Percentiles rank a stretch among this genome's conserved stretches.
Conservation (phyloP, 108 stramenopile species). For the Nitzschia sp. region DNA sequence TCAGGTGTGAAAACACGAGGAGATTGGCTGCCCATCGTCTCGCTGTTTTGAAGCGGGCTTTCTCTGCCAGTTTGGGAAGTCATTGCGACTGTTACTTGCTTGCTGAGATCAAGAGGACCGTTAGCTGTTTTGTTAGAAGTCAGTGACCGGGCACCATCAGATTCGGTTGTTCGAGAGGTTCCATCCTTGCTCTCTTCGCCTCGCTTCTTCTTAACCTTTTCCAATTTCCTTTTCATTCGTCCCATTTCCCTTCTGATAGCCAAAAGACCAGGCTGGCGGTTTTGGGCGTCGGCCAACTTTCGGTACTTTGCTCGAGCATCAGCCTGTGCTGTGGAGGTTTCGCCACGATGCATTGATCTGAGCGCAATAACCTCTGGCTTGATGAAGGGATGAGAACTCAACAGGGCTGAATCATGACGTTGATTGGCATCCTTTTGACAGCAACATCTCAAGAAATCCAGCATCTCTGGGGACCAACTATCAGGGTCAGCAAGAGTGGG, state of each 20-base stretch:
- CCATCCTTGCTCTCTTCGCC: constrained; percentile 23
- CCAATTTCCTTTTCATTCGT: constrained; percentile 58
- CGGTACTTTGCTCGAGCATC: constrained; percentile 49
- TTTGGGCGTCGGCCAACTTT: constrained; percentile 41
- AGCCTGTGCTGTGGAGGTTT: constrained; percentile 41
- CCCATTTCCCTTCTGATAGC: constrained; percentile 74
- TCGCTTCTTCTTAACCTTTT: constrained; percentile 48
- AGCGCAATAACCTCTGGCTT: constrained; percentile 79
- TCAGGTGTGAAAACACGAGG: constrained; percentile 40
- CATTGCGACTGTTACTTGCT: constrained; percentile 29
- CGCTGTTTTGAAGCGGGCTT: constrained; percentile 8
- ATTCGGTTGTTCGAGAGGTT: constrained; percentile 10
- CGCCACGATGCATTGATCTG: constrained; percentile 78
- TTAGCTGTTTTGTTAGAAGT: constrained; percentile 2
- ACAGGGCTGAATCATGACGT: constrained; percentile 74
- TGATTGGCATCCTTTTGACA: constrained; percentile 86
- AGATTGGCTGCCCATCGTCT: constrained; percentile 1
- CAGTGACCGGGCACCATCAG: constrained; percentile 13
- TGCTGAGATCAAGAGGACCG: constrained; percentile 35
- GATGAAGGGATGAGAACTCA: constrained; percentile 79
- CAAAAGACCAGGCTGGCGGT: constrained; percentile 54
- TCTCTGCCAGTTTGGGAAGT: background rate
- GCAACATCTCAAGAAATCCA: constrained; percentile 86
- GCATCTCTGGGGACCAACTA: constrained; percentile 87
- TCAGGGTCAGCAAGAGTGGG: constrained; percentile 88